Evolutionary conservation across 345 rosid species (phyloP), one percentile per base, ranked within the genome.

Genomic region (Citrus inodora): DNA sequence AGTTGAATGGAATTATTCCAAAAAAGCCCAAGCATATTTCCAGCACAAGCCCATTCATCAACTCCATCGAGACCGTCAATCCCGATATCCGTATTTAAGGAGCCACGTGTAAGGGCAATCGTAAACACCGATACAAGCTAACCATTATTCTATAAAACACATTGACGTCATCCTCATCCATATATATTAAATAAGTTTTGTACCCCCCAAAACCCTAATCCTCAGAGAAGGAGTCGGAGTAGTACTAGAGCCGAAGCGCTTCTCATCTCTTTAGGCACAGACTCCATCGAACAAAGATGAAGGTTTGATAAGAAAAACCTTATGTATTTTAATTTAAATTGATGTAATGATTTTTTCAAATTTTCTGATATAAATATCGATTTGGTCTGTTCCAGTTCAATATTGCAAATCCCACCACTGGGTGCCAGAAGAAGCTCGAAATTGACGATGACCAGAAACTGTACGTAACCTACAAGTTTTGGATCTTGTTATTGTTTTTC

Each of bases 361-460:
- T n/a, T 27, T n/a, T 53, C 65, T 53, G 16, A 76, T 14, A 17
- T 16, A 35, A 5, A 40, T 65, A 10, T 55, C 2, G 71, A 56
- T n/a, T 67, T 19, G 10, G 24, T 14, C 71, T 25, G n/a, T 81
- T 80, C 38, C 82, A 87, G 87, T 85, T 87, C 79, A 87, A 87
- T 74, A 85, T 85, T 16, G 87, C 87, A 62, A 82, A 83, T 61
- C 88, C 90, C 4, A 84, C 90, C 58, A 86, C 88, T 13, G 90
- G 89, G 3, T 88, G 88, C 85, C 90, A 82, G 83, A 88, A 88
- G 87, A 84, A 86, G 83, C 88, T 88, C 35, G 89, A 88, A 77
- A 82, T 85, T 81, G 90, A 86, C 70, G 88, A 85, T 83, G 88
- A 85, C 78, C 83, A 82, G 74, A 87, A 85, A 53, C 90, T 87